These are phyloP conservation scores for Globisporangium solare DNA, from an alignment of 352 stramenopile species.

Conservation along the genomic window DNA sequence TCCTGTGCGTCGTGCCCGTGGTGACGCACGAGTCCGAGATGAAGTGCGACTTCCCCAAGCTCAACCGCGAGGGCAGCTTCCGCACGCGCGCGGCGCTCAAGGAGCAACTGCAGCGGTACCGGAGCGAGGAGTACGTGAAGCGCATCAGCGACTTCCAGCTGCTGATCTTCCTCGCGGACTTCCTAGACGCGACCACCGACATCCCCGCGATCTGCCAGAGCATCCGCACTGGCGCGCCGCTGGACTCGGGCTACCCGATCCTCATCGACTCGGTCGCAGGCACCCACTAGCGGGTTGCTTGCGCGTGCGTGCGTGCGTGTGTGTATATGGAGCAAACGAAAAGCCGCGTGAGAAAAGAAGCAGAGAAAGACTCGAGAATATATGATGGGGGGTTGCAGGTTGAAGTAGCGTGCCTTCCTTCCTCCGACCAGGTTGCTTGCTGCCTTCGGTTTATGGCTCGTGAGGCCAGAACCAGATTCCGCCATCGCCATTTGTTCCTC, in stretches of 20 bases:
- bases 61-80: conserved; percentile 84
- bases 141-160: conserved; percentile 96
- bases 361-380: no score
- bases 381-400: no score
- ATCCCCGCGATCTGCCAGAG: conserved; percentile 91
- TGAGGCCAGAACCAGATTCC: no score
- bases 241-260: conserved; percentile 95
- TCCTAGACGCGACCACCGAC: conserved; percentile 89
- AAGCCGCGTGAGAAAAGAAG: no score
- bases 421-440: no score
- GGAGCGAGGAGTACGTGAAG: conserved; percentile 71
- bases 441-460: no score
- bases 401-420: no score
- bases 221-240: conserved; percentile 84
- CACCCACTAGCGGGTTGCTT: conserved; percentile 30
- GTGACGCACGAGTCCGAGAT: conserved; percentile 91
- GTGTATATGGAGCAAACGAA: no score
- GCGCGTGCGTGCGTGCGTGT: no score
- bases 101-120: conserved; percentile 81
- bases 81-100: conserved; percentile 92
- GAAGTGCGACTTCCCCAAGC: conserved; percentile 91
- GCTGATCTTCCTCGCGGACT: conserved; percentile 93
- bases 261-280: conserved; percentile 94
- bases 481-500: no score
- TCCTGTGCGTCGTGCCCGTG: conserved; percentile 95